Evolutionary conservation across 176 grass and related monocot genomes (phyloP), one percentile per base, ranked within the genome.

Genomic region (Juncus inflexus): DNA sequence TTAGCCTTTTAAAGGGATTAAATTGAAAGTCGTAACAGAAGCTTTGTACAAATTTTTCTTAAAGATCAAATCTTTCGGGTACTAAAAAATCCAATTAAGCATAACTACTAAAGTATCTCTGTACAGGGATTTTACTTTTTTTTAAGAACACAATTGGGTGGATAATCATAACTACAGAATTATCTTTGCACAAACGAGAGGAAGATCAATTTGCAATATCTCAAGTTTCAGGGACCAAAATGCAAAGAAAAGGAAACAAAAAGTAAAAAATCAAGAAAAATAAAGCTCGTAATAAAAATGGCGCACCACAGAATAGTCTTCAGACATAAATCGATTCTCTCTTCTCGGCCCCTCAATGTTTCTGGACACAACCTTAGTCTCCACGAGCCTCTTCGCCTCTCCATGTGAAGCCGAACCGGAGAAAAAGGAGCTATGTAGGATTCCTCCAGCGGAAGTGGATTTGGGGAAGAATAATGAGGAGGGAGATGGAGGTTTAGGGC

Each of bases 301-400:
- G 1, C 68, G 16, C 39, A 71, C 68, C 9, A 71, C 68, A 11
- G 58, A 15, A 43, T 71, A 71, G 42, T 71, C 39, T 58, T 71
- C 68, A 16, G 52, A 50, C 7, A 71, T 35, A 37, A 35, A 71
- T 5, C n/a, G 52, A 28, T 54, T 39, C 3, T 40, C 53, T 43
- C 11, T 45, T 42, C 19, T 45, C 37, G 68, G 50, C 43, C 68
- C 68, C 43, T 71, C 14, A 15, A 58, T 58, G 4, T 41, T 50
- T 42, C 68, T 59, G 7, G 68, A 58, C 5, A 42, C 35, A 10
- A 16, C 68, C 11, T 13, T 28, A 9, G 67, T 15, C 14, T 70
- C 37, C n/a, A 56, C 53, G 16, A 70, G 35, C 13, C n/a, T 56
- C n/a, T 58, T 10, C 3, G 9, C 7, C 37, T 15, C 14, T 43